These are phyloP conservation scores for Thalia dealbata DNA, from an alignment of 176 grass and related monocot genomes.

Conservation along the genomic window DNA sequence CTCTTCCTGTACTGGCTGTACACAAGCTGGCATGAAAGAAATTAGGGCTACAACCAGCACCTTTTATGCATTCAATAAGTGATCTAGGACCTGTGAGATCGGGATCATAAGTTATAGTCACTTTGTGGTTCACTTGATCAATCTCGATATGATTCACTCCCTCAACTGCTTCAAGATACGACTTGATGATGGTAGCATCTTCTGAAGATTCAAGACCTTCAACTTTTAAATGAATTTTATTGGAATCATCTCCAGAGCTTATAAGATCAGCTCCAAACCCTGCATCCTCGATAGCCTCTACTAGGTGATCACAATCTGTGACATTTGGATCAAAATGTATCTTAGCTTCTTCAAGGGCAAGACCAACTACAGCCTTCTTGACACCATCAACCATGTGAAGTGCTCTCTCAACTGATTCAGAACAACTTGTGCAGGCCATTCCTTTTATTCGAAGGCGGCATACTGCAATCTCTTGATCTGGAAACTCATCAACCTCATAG, in stretches of 20 bases:
- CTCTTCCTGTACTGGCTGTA: slow-evolving; percentile 56
- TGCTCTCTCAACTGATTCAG: slow-evolving; percentile 75
- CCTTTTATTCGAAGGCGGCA: slow-evolving; percentile 93
- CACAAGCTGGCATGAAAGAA: slow-evolving; percentile 57
- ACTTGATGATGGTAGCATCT: slow-evolving; percentile 59
- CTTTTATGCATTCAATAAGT: slow-evolving; percentile 65
- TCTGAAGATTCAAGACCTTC: slow-evolving; percentile 48
- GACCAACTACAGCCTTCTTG: slow-evolving; percentile 82
- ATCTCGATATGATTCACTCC: slow-evolving; percentile 71
- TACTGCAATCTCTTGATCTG: slow-evolving; percentile 74
- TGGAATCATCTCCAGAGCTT: slow-evolving; percentile 63
- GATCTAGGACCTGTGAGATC: slow-evolving; percentile 86
- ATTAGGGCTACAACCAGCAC: slow-evolving; percentile 38
- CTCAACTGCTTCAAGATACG: slow-evolving; percentile 49
- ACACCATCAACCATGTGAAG: slow-evolving; percentile 82
- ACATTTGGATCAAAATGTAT: slow-evolving; percentile 86
- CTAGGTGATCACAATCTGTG: slow-evolving; percentile 40
- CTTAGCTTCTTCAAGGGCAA: slow-evolving; percentile 95
- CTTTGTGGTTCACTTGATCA: slow-evolving; percentile 41
- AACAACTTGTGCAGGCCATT: slow-evolving; percentile 97
- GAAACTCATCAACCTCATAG: slow-evolving; percentile 61
- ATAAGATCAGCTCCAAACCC: slow-evolving; percentile 90
- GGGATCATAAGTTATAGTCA: slow-evolving; percentile 66
- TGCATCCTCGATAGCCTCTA: slow-evolving; percentile 90
- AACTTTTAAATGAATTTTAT: slow-evolving; percentile 85